Evolutionary conservation across 148 eudicot genomes (phyloP).

Genomic region (Vaccinium macrocarpon): DNA sequence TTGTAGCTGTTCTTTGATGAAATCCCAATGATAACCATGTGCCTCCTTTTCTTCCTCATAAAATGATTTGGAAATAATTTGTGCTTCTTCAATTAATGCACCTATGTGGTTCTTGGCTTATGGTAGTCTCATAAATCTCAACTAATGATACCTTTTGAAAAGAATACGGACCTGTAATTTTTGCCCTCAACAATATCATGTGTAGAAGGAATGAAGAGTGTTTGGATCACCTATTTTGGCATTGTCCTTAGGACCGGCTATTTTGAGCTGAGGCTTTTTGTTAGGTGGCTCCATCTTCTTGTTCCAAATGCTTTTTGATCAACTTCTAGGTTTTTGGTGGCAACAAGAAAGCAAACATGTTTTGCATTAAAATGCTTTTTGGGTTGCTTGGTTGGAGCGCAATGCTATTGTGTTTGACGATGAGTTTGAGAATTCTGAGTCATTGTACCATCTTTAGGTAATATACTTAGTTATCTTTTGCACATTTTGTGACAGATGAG

Average conservation of each 20-base stretch:
- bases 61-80: not conserved
- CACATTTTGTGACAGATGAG: not conserved
- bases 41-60: not conserved
- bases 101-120: not conserved
- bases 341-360: not conserved
- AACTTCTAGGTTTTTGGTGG: not conserved
- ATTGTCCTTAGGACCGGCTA: not conserved
- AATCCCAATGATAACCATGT: not conserved
- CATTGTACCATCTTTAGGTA: slow-evolving; percentile 1
- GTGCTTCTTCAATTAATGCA: not conserved
- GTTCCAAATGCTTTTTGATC: not conserved
- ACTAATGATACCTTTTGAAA: not conserved
- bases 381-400: not conserved
- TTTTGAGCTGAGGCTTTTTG: not conserved
- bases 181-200: not conserved
- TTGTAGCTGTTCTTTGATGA: not conserved
- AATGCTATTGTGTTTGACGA: not conserved
- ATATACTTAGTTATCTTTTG: not conserved
- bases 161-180: not conserved
- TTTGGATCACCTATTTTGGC: not conserved
- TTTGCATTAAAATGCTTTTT: not conserved
- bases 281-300: not conserved
- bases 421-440: not conserved
- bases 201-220: not conserved
- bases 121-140: not conserved